A percentile compares a stretch with the other conserved stretches of the same genome.
Evolutionary conservation across 108 stramenopile species (phyloP).

Genomic region (Skeletonema grethae): DNA sequence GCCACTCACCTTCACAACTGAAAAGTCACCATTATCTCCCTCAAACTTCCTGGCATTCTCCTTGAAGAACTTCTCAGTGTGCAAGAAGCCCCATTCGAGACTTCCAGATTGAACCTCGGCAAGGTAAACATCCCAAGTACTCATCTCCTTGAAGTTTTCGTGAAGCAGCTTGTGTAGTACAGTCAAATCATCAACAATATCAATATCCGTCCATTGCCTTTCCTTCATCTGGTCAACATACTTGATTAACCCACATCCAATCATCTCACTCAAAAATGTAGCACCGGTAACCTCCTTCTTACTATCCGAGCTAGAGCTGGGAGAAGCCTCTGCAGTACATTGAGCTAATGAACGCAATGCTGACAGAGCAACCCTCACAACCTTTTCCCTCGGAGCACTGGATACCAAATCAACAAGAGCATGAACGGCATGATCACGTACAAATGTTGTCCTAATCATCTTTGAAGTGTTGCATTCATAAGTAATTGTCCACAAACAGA

Average conservation of each 20-base stretch:
- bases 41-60: constrained; percentile 87
- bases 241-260: constrained; percentile 88
- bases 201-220: constrained; percentile 90
- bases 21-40: constrained; percentile 78
- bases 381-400: constrained; percentile 91
- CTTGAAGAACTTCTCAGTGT: constrained; percentile 94
- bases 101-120: constrained; percentile 90
- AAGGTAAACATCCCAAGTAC: constrained; percentile 92
- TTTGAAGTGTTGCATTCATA: constrained; percentile 61
- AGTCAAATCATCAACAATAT: constrained; percentile 84
- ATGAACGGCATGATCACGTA: constrained; percentile 57
- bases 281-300: constrained; percentile 60
- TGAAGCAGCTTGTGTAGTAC: constrained; percentile 78
- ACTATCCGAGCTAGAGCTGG: constrained; percentile 27
- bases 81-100: constrained; percentile 92
- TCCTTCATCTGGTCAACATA: constrained; percentile 83
- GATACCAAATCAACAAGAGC: constrained; percentile 84
- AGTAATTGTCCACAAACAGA: constrained; percentile 88
- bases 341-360: constrained; percentile 82
- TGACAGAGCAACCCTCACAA: constrained; percentile 87
- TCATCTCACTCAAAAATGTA: constrained; percentile 87
- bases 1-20: constrained; percentile 59
- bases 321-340: constrained; percentile 57
- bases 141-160: constrained; percentile 91
- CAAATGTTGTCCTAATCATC: constrained; percentile 50